Evolutionary conservation across 306 rosid species (phyloP).

Genomic region (Fagus crenata): DNA sequence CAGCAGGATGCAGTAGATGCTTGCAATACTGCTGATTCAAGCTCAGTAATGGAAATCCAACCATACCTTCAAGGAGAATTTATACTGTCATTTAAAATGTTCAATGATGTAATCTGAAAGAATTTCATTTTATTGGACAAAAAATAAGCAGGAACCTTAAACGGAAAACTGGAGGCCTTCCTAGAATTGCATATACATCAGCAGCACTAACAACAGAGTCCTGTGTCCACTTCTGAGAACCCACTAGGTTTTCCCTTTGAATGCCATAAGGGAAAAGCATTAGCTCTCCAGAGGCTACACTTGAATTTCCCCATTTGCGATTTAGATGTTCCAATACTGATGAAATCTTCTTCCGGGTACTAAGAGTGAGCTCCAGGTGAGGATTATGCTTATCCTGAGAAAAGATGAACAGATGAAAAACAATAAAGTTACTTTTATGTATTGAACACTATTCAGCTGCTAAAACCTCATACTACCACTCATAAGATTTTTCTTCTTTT

Average conservation of each 20-base stretch:
- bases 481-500: neutral
- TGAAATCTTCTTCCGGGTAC: conserved; percentile 86
- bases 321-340: conserved; percentile 90
- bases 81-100: neutral
- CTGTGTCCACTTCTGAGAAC: conserved; percentile 75
- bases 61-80: conserved; percentile 78
- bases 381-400: conserved; percentile 93
- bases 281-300: conserved; percentile 80
- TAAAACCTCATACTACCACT: neutral
- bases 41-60: conserved; percentile 66
- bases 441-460: conserved; percentile 24
- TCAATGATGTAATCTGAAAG: neutral
- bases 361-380: conserved; percentile 88
- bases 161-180: conserved; percentile 80
- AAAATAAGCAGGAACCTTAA: conserved; percentile 58
- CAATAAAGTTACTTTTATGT: conserved; percentile 11
- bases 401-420: neutral
- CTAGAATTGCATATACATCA: conserved; percentile 68
- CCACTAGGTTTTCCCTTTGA: conserved; percentile 63
- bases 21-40: conserved; percentile 41
- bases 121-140: conserved; percentile 3
- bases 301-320: conserved; percentile 96
- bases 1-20: conserved; percentile 45
- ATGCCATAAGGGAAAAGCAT: conserved; percentile 74
- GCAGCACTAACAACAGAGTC: conserved; percentile 78